Base-by-base conservation (phyloP, 2,329 filamentous ascomycete species). In the Aspergillus versicolor region DNA sequence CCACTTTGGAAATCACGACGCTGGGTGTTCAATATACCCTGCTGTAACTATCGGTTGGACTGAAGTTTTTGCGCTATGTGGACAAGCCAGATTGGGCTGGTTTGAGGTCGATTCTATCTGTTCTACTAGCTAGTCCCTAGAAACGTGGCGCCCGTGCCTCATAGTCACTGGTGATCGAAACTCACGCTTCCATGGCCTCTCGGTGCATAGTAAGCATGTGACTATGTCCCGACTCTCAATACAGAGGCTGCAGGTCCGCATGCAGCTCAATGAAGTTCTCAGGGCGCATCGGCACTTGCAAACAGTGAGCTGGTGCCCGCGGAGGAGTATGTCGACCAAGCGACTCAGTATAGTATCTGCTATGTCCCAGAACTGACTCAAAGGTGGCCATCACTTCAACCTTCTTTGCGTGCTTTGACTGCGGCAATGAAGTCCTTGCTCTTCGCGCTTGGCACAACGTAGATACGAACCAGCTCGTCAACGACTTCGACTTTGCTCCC, bases 401-500 rank as follows among this genome's bases (percentile, higher is more conserved):
- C 61, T 12, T 65, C 65, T 61, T 85, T 90, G 71, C 90, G 87
- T 67, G 79, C 82, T 79, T 97, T 97, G 72, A 92, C 92, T 65
- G 94, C 89, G 61, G 84, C 83, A 37, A 96, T 87, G 88, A 92
- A 99, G n/a, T 73, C 81, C 8, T 82, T 82, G 1, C 89, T 87
- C 74, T 85, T 86, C 3, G 73, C 75, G 67, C 83, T 88, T 0
- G 93, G 93, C 62, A 99, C 81, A 1, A 97, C 85, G 70, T 90
- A 92, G 30, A 99, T 85, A 69, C 81, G 86, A 22, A 97, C 84
- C 61, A 97, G 76, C 30, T 91, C 89, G 75, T 99, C 93, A 46
- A 96, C 86, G 9, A 99, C 82, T 76, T 96, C 92, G 6, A 95
- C 85, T 68, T 89, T 92, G 6, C 90, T 91, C 8, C 84, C 85